Conservation (phyloP, 1,139 yeast species). For the Tardiomyces blankii region DNA sequence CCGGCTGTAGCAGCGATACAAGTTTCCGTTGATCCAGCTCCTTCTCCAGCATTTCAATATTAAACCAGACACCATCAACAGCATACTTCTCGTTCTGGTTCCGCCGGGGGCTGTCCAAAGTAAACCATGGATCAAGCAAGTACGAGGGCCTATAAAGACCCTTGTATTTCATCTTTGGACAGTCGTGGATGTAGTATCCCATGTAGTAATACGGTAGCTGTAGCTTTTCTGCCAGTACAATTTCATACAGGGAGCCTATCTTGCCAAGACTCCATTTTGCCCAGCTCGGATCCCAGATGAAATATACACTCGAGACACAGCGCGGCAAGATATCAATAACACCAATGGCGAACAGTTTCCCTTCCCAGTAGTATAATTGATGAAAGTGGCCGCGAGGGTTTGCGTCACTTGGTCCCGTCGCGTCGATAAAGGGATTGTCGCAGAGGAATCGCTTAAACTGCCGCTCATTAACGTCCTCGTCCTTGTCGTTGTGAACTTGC, state of each 20-base stretch:
- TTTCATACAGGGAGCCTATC: constrained; percentile 62
- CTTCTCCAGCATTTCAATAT: neutral
- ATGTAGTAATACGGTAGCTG: constrained; percentile 46
- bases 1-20: neutral
- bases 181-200: constrained; percentile 67
- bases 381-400: constrained; percentile 42
- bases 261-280: constrained; percentile 67
- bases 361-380: constrained; percentile 63
- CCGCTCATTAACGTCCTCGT: constrained; percentile 32
- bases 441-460: constrained; percentile 62
- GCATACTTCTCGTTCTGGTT: neutral
- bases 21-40: neutral
- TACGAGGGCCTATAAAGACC: constrained; percentile 39
- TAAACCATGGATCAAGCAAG: constrained; percentile 23
- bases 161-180: constrained; percentile 77
- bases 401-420: constrained; percentile 8
- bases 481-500: constrained; percentile 52
- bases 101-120: too few species aligned
- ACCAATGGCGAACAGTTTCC: constrained; percentile 59
- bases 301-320: constrained; percentile 75
- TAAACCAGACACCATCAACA: neutral
- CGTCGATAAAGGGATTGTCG: constrained; percentile 44
- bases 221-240: constrained; percentile 34
- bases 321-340: constrained; percentile 69
- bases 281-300: constrained; percentile 81